Conservation (phyloP, 2,329 filamentous ascomycete species). For the Colletotrichum aenigma region DNA sequence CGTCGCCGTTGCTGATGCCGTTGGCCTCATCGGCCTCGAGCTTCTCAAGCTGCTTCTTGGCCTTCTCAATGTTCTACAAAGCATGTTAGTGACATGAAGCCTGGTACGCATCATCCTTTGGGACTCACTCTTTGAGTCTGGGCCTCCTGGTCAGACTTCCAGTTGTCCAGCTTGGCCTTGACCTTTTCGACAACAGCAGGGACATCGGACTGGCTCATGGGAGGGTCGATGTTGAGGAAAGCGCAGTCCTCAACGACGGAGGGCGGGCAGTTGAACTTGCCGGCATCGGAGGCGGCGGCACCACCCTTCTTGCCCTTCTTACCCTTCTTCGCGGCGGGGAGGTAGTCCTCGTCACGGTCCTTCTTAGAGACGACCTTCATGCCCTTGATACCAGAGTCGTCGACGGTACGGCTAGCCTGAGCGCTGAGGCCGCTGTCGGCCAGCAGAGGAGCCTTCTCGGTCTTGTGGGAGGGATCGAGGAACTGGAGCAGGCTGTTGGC, state of each 20-base stretch:
- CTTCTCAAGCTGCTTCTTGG: slow-evolving; percentile 91
- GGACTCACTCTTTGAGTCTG: slow-evolving; percentile 88
- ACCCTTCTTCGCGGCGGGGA: slow-evolving; percentile 80
- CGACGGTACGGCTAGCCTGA: slow-evolving; percentile 80
- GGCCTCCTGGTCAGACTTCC: slow-evolving; percentile 87
- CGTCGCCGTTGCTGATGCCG: slow-evolving; percentile 53
- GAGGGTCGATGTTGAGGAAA: slow-evolving; percentile 84
- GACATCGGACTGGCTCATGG: slow-evolving; percentile 84
- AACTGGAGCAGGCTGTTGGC: slow-evolving; percentile 87
- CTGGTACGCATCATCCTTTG: background rate
- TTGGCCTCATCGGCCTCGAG: slow-evolving; percentile 73
- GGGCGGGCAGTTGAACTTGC: slow-evolving; percentile 79
- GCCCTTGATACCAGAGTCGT: slow-evolving; percentile 84
- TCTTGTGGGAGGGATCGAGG: slow-evolving; percentile 76
- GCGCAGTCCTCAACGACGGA: slow-evolving; percentile 90
- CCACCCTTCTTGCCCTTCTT: slow-evolving; percentile 84
- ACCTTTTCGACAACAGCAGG: slow-evolving; percentile 84
- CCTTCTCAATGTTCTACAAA: slow-evolving; percentile 89
- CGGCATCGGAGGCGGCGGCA: slow-evolving; percentile 48
- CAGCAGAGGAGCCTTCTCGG: slow-evolving; percentile 70
- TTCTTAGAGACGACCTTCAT: slow-evolving; percentile 85
- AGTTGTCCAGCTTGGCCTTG: slow-evolving; percentile 87
- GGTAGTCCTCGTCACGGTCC: slow-evolving; percentile 85
- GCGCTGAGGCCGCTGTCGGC: slow-evolving; percentile 78
- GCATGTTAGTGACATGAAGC: slow-evolving; percentile 29